phyloP scores from a whole-genome alignment of 78 protist species.

The Dictyostelium firmibasis region DNA sequence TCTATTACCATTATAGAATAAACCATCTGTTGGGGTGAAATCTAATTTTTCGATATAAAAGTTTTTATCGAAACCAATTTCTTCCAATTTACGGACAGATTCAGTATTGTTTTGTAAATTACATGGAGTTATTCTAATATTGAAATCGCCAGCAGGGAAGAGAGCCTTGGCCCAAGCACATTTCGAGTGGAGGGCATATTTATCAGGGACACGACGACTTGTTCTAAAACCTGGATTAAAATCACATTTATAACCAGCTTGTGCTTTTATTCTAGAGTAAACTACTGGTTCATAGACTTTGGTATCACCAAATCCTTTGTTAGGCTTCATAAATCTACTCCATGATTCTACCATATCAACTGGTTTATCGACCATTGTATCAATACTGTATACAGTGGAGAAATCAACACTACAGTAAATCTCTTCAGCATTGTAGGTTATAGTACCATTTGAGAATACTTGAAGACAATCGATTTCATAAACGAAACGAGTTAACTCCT shows the following conservation, averaged over 20 bases:
- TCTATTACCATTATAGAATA: not conserved
- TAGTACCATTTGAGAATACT: not conserved
- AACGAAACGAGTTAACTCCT: not conserved
- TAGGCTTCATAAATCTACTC: not conserved
- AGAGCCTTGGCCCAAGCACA: not conserved
- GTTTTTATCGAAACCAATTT: slow-evolving; percentile 5
- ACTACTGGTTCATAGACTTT: not conserved
- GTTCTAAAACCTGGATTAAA: slow-evolving; percentile 7
- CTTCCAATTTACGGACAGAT: not conserved
- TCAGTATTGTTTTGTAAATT: not conserved
- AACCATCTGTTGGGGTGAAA: slow-evolving; percentile 7
- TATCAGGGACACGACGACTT: not conserved
- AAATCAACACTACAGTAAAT: not conserved
- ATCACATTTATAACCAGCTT: slow-evolving; percentile 9
- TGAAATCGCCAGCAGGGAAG: not conserved
- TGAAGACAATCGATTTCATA: slow-evolving; percentile 5
- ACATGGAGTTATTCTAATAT: not conserved
- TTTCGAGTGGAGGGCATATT: not conserved
- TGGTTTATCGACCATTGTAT: slow-evolving; percentile 8
- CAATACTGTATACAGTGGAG: not conserved
- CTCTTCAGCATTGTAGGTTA: not conserved
- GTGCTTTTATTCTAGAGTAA: not conserved
- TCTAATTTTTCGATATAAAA: slow-evolving; percentile 7
- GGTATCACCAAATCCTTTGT: not conserved
- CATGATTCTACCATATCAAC: not conserved